Base-by-base conservation (phyloP, 345 rosid genomes). In the Populus tremula region DNA sequence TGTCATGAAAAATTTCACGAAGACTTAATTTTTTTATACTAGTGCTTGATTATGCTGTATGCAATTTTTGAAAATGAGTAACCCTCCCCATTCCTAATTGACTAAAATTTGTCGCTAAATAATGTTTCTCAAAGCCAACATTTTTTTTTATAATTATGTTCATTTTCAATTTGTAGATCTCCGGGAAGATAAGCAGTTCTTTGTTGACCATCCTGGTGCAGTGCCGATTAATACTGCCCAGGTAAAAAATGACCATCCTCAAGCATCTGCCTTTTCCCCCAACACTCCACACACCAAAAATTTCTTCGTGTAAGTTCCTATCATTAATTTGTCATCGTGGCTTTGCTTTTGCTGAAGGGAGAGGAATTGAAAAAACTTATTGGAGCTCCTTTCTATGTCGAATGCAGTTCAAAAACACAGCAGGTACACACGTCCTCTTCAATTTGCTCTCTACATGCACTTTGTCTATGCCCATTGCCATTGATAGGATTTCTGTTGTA, bases 131-230 rank as follows among this genome's bases (percentile, higher is more conserved):
- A 13, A 6, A n/a, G 12, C 5, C 23, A 9, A 71, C 8, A 2
- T 17, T 4, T 35, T 2, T 10, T 71, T 47, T 25, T 20, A 2
- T 7, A 23, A 2, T 67, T 38, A 35, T 18, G n/a, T 17, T 38
- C 49, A 4, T 17, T 56, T 73, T 35, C 59, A 74, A 64, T 80
- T 56, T 77, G 78, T 72, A 95, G 99, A 95, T 88, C 97, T 95
- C 73, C 91, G 94, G 80, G 97, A 95, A 80, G 99, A 95, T 77
- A 87, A 92, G 83, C 93, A 95, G 80, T 95, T 92, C 90, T 89
- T 91, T 74, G 59, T 85, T 8, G 94, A 95, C 85, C 97, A 95
- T 84, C 99, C 97, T 72, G 98, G 98, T 67, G 91, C 99, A 75
- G 93, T 91, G 76, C 96, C 97, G 8, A 95, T 95, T 39, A 77